Base-by-base conservation (phyloP, 371 early-diverging fungal genomes). In the Circinella minor region DNA sequence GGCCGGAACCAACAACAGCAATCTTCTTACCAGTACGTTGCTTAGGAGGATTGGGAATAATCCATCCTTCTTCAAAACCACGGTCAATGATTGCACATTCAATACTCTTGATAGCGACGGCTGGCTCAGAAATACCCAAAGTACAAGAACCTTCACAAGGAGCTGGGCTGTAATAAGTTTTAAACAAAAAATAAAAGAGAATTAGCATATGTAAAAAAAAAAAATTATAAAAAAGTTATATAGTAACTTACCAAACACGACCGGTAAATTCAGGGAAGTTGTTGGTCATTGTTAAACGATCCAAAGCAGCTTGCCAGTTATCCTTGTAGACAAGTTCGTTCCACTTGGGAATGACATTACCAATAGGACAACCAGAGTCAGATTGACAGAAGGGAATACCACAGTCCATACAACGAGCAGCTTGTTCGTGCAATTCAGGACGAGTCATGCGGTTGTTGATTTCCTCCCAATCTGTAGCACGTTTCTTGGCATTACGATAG, bases 331-430 rank as follows among this genome's bases (percentile, higher is more conserved):
- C 93, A 14, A 98, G 86, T 55, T 98, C 97, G 77, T 98, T 98
- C 97, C 98, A 98, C 86, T 96, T 96, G 73, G 99, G 99, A 71
- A 98, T 98, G 69, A 97, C 92, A 86, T 98, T 98, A 66, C 94
- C 93, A 61, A 98, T 96, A 27, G 98, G 98, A 77, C 98, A 98
- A 27, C 98, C 98, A 49, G 92, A 90, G 74, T 96, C 94, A 11
- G 94, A 93, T 86, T 98, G 98, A 79, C 98, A 98, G 90, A 96
- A 97, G 36, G 98, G 98, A 20, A 97, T 91, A 81, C 98, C 98
- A 78, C 98, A 96, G 74, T 95, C 97, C 94, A 98, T 98, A 86
- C 98, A 98, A 65, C 99, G 91, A 18, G 97, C 95, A 37, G 96
- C 96, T 81, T 98, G 98, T 62, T 93, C 91, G 73, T 95, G 92